A percentile compares a stretch with the other conserved stretches of the same genome.
Conservation (phyloP, 257 asterid genomes). For the Coffea canephora region DNA sequence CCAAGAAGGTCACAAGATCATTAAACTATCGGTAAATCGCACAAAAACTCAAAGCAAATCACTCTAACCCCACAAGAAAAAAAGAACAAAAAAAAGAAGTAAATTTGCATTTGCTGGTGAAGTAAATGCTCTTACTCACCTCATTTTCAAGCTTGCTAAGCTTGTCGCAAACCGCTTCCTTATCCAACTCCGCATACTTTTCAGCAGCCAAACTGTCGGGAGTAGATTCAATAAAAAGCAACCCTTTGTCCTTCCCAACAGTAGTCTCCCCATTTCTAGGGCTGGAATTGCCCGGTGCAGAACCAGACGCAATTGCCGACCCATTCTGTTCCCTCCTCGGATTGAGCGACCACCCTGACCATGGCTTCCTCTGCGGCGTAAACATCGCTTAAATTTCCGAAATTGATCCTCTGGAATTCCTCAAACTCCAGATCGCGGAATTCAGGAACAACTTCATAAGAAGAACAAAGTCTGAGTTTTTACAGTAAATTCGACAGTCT, state of each 20-base stretch:
- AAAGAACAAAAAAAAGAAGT: neutral
- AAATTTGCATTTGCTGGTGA: neutral
- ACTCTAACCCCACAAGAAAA: neutral
- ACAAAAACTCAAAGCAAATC: neutral
- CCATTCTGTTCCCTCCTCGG: constrained; percentile 59
- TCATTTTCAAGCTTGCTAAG: constrained; percentile 64
- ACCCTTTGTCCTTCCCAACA: constrained; percentile 47
- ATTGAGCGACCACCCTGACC: constrained; percentile 55
- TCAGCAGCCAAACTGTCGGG: constrained; percentile 20
- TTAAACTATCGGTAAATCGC: neutral
- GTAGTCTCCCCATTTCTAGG: constrained; percentile 42
- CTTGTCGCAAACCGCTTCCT: constrained; percentile 49
- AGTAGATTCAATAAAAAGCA: constrained; percentile 26
- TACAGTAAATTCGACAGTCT: neutral
- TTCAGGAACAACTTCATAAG: constrained; percentile 30
- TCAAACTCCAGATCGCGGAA: constrained; percentile 38
- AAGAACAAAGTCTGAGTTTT: constrained; percentile 4
- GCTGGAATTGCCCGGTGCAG: constrained; percentile 35
- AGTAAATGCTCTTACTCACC: constrained; percentile 36
- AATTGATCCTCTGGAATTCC: constrained; percentile 7
- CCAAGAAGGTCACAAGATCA: constrained; percentile 15
- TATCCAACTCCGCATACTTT: constrained; percentile 47
- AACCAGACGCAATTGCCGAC: constrained; percentile 44
- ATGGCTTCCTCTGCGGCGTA: constrained; percentile 64
- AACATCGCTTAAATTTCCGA: constrained; percentile 42